phyloP scores from a whole-genome alignment of 225 moss, liverwort and hornwort genomes.

The Pseudoscleropodium purum region DNA sequence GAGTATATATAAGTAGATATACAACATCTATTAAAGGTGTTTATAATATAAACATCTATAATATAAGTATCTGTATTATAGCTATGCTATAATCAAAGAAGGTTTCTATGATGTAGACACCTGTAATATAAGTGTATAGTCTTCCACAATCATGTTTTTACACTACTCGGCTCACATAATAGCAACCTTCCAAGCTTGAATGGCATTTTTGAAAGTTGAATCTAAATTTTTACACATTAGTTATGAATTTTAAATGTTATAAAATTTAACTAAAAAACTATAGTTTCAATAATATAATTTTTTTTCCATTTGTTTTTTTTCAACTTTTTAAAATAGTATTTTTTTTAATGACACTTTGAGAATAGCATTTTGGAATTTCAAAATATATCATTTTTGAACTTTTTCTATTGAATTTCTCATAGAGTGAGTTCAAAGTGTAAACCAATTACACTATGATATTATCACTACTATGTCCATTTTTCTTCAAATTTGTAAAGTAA shows the following conservation, averaged over 20 bases:
- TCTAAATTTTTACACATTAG: not conserved
- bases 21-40: no score
- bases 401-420: no score
- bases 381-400: not conserved
- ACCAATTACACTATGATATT: not conserved
- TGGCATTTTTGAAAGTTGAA: not conserved
- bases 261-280: accelerated
- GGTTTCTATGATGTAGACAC: no score
- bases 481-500: not conserved
- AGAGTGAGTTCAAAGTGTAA: accelerated
- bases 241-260: not conserved
- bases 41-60: no score
- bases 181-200: no score
- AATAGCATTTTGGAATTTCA: not conserved
- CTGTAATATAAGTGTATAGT: no score
- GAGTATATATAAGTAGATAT: no score
- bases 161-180: no score
- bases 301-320: not conserved
- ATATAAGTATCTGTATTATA: no score
- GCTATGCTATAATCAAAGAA: no score
- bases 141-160: no score
- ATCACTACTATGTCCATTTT: not conserved
- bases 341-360: not conserved
- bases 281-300: not conserved
- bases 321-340: accelerated